These are phyloP conservation scores for Trichoderma simmonsii DNA, from an alignment of 2,329 filamentous ascomycete genomes.

Conservation along the genomic window DNA sequence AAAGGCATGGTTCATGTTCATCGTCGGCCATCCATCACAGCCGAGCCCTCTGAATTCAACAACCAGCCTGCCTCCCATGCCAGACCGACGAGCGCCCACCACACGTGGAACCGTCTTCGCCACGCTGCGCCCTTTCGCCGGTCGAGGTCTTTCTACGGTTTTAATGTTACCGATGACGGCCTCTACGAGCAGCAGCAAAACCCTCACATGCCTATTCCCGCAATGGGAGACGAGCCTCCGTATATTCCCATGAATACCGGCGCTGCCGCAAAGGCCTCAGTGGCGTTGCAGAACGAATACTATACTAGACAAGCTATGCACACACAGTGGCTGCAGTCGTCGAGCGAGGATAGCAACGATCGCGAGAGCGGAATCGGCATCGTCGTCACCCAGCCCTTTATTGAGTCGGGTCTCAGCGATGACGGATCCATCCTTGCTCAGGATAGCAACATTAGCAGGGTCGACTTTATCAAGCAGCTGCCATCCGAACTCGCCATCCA, in stretches of 20 bases:
- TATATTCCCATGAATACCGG: constrained; percentile 59
- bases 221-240: constrained; percentile 52
- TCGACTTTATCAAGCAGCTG: constrained; percentile 57
- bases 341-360: constrained; percentile 51
- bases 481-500: constrained; percentile 59
- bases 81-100: constrained; percentile 47
- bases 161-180: constrained; percentile 33
- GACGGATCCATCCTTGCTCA: constrained; percentile 31
- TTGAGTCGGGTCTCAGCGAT: constrained; percentile 37
- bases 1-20: constrained; percentile 52
- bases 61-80: constrained; percentile 27
- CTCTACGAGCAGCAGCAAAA: constrained; percentile 32
- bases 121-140: constrained; percentile 52
- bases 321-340: constrained; percentile 42
- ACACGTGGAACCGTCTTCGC: constrained; percentile 50
- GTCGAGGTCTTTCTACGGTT: constrained; percentile 44
- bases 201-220: constrained; percentile 43
- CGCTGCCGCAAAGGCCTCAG: constrained; percentile 59
- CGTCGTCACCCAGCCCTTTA: constrained; percentile 44
- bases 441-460: constrained; percentile 45
- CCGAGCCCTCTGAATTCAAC: constrained; percentile 31
- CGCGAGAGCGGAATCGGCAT: constrained; percentile 65
- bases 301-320: constrained; percentile 36
- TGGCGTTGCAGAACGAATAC: constrained; percentile 56
- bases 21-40: constrained; percentile 43